phyloP scores from a whole-genome alignment of 495 filamentous ascomycete species.

The Penicillium psychrofluorescens region DNA sequence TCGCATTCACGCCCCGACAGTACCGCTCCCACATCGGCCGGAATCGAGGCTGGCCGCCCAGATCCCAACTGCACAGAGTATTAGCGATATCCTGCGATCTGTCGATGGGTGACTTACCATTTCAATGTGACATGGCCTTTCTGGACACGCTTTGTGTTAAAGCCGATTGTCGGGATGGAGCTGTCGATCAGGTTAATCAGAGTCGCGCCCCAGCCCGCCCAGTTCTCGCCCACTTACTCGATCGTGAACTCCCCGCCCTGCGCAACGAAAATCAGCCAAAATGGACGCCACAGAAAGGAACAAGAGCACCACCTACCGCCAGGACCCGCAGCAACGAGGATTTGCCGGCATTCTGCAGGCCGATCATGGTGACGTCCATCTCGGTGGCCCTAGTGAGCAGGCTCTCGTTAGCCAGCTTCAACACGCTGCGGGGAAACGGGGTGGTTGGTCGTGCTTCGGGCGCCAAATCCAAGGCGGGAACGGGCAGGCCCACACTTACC shows the following conservation, averaged over 20 bases:
- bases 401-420: slow-evolving; percentile 3
- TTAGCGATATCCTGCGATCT: slow-evolving; percentile 9
- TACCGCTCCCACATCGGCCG: slow-evolving; percentile 99
- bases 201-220: too few relatives aligned
- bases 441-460: background rate
- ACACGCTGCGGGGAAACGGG: slow-evolving; percentile 31
- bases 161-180: slow-evolving; percentile 96
- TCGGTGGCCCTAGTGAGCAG: slow-evolving; percentile 73
- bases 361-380: slow-evolving; percentile 99
- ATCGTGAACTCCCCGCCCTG: slow-evolving; percentile 98
- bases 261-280: slow-evolving; percentile 20
- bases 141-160: slow-evolving; percentile 98
- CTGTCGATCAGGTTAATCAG: slow-evolving; percentile 38
- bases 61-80: slow-evolving; percentile 65
- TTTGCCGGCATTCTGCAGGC: slow-evolving; percentile 96
- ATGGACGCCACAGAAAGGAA: background rate
- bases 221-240: slow-evolving; percentile 62
- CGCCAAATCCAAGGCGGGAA: too few relatives aligned
- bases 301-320: slow-evolving; percentile 51
- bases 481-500: slow-evolving; percentile 54
- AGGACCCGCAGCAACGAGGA: slow-evolving; percentile 90
- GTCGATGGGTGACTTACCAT: slow-evolving; percentile 47
- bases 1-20: slow-evolving; percentile 94
- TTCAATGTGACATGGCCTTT: slow-evolving; percentile 98
- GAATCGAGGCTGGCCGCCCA: slow-evolving; percentile 94